Conservation (phyloP, 2,329 filamentous ascomycete genomes). For the Biscogniauxia sp. region DNA sequence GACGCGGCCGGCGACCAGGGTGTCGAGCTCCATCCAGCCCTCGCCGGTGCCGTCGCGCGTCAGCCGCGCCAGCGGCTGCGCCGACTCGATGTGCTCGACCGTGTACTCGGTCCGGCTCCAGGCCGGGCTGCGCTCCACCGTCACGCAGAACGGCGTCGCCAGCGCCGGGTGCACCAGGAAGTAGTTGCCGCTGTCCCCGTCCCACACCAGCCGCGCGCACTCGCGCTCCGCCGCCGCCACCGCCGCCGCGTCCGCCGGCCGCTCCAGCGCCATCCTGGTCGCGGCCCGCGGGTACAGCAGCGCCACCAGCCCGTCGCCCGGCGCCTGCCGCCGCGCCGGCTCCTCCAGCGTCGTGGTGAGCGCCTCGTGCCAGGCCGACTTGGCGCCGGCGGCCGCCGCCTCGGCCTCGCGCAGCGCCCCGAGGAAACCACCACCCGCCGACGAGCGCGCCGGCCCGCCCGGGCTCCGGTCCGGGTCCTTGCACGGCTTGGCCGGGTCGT, state of each 20-base stretch:
- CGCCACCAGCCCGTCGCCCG: conserved; percentile 64
- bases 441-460: conserved; percentile 31
- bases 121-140: conserved; percentile 55
- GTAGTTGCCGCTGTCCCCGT: conserved; percentile 56
- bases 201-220: conserved; percentile 70
- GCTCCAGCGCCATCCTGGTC: conserved; percentile 60
- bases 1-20: conserved; percentile 56
- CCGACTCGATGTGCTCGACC: conserved; percentile 62
- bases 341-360: conserved; percentile 59
- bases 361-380: conserved; percentile 56
- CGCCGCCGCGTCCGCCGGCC: conserved; percentile 56
- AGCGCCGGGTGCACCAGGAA: conserved; percentile 64
- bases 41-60: conserved; percentile 58
- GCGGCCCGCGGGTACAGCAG: conserved; percentile 66
- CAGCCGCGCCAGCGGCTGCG: conserved; percentile 58
- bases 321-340: conserved; percentile 49
- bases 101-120: conserved; percentile 63
- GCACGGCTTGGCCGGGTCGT: conserved; percentile 59
- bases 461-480: conserved; percentile 42
- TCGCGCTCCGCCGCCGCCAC: conserved; percentile 65
- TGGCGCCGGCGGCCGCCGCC: conserved; percentile 16
- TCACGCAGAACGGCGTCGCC: conserved; percentile 61
- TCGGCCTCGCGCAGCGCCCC: conserved; percentile 33
- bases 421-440: conserved; percentile 25
- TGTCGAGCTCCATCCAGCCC: conserved; percentile 62